Evolutionary conservation across 2,329 filamentous ascomycete species (phyloP).

Genomic region (Neopestalotiopsis sp.): DNA sequence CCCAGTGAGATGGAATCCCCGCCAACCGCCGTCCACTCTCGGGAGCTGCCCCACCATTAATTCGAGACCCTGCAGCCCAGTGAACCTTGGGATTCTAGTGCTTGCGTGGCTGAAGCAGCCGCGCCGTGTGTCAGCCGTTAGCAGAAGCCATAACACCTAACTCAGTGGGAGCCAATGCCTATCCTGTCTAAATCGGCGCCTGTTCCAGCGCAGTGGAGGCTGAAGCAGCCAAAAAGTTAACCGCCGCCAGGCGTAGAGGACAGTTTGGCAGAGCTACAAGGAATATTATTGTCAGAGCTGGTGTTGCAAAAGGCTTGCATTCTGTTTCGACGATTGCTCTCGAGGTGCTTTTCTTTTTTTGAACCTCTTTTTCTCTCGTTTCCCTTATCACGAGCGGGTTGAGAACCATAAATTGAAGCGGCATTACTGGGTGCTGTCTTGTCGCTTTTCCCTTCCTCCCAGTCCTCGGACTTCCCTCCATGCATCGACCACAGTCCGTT

Average conservation of each 20-base stretch:
- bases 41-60: neutral
- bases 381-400: neutral
- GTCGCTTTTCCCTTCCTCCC: slow-evolving; percentile 1
- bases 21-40: neutral
- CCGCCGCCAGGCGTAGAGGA: slow-evolving; percentile 13
- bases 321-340: neutral
- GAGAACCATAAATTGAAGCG: neutral
- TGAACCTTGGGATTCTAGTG: neutral
- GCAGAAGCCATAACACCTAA: neutral
- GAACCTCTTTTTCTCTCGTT: neutral
- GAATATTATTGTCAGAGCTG: slow-evolving; percentile 6
- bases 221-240: neutral
- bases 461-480: slow-evolving; percentile 17
- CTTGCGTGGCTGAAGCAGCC: neutral
- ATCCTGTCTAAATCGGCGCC: neutral
- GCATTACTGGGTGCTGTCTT: slow-evolving; percentile 3
- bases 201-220: slow-evolving; percentile 8
- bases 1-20: neutral
- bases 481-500: slow-evolving; percentile 21
- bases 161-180: neutral
- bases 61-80: neutral
- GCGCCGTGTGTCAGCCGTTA: neutral
- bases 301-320: neutral
- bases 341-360: neutral
- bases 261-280: slow-evolving; percentile 18